Evolutionary conservation across 2,329 filamentous ascomycete genomes (phyloP).

Genomic region (Hypoxylon sp.): DNA sequence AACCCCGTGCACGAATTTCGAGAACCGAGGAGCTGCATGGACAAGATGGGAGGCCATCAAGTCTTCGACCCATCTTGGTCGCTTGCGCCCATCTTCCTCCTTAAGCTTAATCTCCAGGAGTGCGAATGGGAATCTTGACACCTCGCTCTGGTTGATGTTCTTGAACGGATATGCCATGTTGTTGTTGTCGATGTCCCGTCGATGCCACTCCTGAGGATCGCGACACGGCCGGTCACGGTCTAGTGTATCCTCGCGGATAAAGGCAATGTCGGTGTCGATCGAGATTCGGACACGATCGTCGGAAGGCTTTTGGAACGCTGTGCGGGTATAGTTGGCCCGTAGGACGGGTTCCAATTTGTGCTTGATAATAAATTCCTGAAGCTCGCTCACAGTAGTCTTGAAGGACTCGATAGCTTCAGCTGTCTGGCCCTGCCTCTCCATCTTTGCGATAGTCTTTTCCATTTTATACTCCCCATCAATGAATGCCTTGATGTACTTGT

Average conservation of each 20-base stretch:
- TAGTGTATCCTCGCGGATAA: slow-evolving; percentile 84
- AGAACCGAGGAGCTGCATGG: slow-evolving; percentile 90
- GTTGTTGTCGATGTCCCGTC: slow-evolving; percentile 86
- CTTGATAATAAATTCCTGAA: slow-evolving; percentile 84
- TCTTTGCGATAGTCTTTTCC: slow-evolving; percentile 90
- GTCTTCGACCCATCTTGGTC: slow-evolving; percentile 89
- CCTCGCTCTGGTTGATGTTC: slow-evolving; percentile 89
- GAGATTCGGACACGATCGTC: slow-evolving; percentile 93
- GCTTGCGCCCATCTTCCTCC: slow-evolving; percentile 75
- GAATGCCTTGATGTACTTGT: slow-evolving; percentile 92
- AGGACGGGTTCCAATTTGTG: slow-evolving; percentile 86
- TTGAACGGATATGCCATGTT: slow-evolving; percentile 90
- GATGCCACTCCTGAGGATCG: slow-evolving; percentile 90
- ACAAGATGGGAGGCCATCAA: slow-evolving; percentile 94
- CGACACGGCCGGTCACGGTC: slow-evolving; percentile 89
- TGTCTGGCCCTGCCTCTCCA: slow-evolving; percentile 81
- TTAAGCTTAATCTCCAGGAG: slow-evolving; percentile 93
- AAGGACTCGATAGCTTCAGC: slow-evolving; percentile 77
- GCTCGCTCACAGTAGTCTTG: slow-evolving; percentile 78
- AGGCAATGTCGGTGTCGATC: slow-evolving; percentile 91
- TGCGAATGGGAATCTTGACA: slow-evolving; percentile 90
- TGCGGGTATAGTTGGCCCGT: slow-evolving; percentile 92
- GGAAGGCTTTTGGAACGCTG: slow-evolving; percentile 95
- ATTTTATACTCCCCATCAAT: slow-evolving; percentile 89
- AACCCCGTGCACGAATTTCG: slow-evolving; percentile 96